Conservation (phyloP, 2,329 filamentous ascomycete species). For the Fusarium aywerte region DNA sequence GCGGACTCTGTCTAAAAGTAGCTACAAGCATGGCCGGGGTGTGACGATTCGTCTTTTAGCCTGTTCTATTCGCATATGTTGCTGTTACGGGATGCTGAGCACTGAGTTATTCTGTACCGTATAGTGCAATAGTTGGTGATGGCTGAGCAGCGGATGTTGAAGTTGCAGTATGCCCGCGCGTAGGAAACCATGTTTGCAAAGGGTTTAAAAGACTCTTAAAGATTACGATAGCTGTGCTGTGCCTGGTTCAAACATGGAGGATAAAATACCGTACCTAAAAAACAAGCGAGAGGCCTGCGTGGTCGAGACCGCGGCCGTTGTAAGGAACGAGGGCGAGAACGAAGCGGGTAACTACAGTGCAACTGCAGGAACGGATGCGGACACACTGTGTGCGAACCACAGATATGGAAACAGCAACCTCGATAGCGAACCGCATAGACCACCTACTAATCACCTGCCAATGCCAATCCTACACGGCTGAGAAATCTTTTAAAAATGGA, state of each 20-base stretch:
- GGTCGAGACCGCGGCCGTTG: constrained; percentile 26
- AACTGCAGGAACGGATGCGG: not conserved
- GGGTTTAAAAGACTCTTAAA: not conserved
- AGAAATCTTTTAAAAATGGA: constrained; percentile 11
- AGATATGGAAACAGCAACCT: constrained; percentile 1
- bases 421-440: not conserved
- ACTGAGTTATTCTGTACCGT: not conserved
- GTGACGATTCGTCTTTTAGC: constrained; percentile 27
- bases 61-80: constrained; percentile 14
- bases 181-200: not conserved
- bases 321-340: constrained; percentile 24
- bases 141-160: not conserved
- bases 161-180: not conserved
- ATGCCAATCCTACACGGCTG: constrained; percentile 1
- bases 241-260: constrained; percentile 13
- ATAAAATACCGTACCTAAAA: constrained; percentile 9
- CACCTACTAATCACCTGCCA: not conserved
- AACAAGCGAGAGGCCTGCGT: constrained; percentile 7
- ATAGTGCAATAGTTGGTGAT: not conserved
- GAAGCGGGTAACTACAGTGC: constrained; percentile 24
- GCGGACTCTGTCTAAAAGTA: constrained; percentile 12
- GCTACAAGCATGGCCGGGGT: constrained; percentile 20
- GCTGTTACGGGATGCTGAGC: not conserved
- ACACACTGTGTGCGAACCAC: constrained; percentile 21
- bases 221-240: not conserved